Evolutionary conservation across 2,329 filamentous ascomycete genomes (phyloP), one percentile per base, ranked within the genome.

Genomic region (Ophiognomonia clavigignenti-juglandacearum): DNA sequence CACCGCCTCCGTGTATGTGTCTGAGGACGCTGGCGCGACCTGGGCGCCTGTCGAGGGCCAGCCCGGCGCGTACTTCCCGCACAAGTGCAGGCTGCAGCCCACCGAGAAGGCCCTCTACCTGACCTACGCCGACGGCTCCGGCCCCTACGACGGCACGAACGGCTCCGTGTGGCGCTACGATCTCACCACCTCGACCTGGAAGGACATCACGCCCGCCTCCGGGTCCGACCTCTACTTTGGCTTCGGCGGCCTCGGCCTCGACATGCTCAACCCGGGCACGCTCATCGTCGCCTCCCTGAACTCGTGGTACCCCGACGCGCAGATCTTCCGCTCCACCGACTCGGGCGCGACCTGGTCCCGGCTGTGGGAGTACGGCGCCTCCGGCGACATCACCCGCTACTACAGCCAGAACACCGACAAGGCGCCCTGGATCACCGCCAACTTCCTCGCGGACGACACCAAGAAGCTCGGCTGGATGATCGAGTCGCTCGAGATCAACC

Each of bases 391-490:
- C n/a, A n/a, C n/a, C n/a, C n/a, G n/a, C n/a, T n/a, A n/a, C n/a
- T n/a, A n/a, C n/a, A n/a, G n/a, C n/a, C n/a, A n/a, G n/a, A n/a
- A n/a, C n/a, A n/a, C n/a, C n/a, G n/a, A n/a, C n/a, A n/a, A n/a
- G n/a, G 76, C 75, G 0, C 76, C 76, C 1, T 80, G 76, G 75
- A 69, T 79, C 42, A 64, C 72, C n/a, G n/a, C n/a, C n/a, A n/a
- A n/a, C n/a, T n/a, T n/a, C n/a, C n/a, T n/a, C 52, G 67, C 59
- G 0, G 31, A 36, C 6, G 72, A 75, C 45, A 66, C 63, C 11
- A 75, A 77, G 61, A 65, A 65, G 20, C 59, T 81, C 3, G 78
- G 78, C 1, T 81, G 78, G 77, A 81, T 81, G 78, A 74, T 81
- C 7, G 78, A 81, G 54, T 63, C 71, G 0, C 59, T 82, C 5